A percentile compares a stretch with the other conserved stretches of the same genome.
Evolutionary conservation across 257 asterid species (phyloP).

Genomic region (Avicennia marina): DNA sequence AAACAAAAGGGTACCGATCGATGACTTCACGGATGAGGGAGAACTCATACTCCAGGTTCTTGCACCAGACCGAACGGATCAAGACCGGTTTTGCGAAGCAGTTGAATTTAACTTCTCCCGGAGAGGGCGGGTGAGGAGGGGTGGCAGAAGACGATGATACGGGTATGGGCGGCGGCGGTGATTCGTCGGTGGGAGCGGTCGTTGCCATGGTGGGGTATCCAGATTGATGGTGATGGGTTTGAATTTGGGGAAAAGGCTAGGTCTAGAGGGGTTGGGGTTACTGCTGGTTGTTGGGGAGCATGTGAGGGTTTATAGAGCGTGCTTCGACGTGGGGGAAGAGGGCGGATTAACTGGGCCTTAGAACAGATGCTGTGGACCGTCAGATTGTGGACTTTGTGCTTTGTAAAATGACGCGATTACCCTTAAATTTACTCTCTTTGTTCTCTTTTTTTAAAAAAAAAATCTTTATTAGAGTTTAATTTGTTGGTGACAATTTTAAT

Average conservation of each 20-base stretch:
- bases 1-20: constrained; percentile 42
- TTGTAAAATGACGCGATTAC: too few species aligned
- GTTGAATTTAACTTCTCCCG: not conserved
- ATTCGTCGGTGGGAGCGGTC: constrained; percentile 21
- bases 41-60: constrained; percentile 50
- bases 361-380: not conserved
- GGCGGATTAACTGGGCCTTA: not conserved
- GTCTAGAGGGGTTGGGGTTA: constrained; percentile 2
- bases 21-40: constrained; percentile 37
- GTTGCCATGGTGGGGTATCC: constrained; percentile 31
- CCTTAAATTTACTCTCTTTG: too few species aligned
- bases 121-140: not conserved
- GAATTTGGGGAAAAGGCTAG: constrained; percentile 25
- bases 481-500: too few species aligned
- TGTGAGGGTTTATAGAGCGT: not conserved
- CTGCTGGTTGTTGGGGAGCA: not conserved
- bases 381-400: not conserved
- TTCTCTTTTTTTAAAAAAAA: too few species aligned
- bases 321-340: too few species aligned
- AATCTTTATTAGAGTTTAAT: too few species aligned
- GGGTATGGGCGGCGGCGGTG: constrained; percentile 21
- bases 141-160: too few species aligned
- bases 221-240: constrained; percentile 19
- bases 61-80: constrained; percentile 61
- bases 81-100: constrained; percentile 18